These are phyloP conservation scores for Tolypocladium endophyticum DNA, from an alignment of 2,329 filamentous ascomycete species.

Conservation along the genomic window DNA sequence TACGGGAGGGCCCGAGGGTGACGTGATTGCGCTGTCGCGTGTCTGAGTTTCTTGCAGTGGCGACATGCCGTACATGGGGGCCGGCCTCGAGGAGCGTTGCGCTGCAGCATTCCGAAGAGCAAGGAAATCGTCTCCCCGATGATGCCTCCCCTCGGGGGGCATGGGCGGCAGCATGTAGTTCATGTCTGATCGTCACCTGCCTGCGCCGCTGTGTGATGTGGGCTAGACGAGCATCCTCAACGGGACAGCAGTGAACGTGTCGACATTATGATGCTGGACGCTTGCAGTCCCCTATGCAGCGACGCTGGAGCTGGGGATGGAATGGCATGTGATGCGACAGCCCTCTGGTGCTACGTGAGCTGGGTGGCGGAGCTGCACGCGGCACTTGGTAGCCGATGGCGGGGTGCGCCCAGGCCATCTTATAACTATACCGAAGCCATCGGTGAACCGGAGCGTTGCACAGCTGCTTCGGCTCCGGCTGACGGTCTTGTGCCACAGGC, in stretches of 20 bases:
- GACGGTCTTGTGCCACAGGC: background rate
- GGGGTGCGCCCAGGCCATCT: background rate
- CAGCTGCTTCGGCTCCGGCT: background rate
- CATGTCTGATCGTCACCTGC: slow-evolving; percentile 6
- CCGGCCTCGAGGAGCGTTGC: background rate
- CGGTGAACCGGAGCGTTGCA: background rate
- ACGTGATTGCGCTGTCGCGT: slow-evolving; percentile 6
- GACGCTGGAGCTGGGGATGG: background rate
- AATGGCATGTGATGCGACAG: slow-evolving; percentile 5
- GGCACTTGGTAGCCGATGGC: background rate
- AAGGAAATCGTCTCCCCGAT: slow-evolving; percentile 4
- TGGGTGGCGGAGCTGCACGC: background rate
- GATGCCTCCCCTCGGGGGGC: slow-evolving; percentile 3
- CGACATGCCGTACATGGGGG: slow-evolving; percentile 1
- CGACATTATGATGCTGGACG: background rate
- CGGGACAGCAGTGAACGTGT: background rate
- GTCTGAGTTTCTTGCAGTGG: background rate
- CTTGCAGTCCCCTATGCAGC: background rate
- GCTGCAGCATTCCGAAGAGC: background rate
- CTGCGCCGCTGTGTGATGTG: background rate
- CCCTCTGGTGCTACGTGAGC: background rate
- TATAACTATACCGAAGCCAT: background rate
- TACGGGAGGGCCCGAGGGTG: slow-evolving; percentile 11
- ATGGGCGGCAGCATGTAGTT: slow-evolving; percentile 4
- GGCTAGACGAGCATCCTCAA: slow-evolving; percentile 2